Evolutionary conservation across 805 yeast genomes (phyloP).

Genomic region (Yarrowia sp.): DNA sequence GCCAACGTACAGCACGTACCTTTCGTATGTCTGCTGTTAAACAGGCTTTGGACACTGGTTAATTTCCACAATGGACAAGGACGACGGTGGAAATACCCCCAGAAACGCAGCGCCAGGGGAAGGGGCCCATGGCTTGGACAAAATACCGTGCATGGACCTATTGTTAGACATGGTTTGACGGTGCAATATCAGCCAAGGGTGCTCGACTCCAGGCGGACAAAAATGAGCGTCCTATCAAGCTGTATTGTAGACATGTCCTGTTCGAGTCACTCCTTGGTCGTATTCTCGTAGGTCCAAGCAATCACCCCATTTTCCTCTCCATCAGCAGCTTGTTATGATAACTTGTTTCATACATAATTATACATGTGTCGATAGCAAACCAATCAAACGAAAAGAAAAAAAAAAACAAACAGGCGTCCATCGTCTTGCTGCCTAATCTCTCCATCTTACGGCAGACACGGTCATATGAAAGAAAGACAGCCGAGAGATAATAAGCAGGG

Average conservation of each 20-base stretch:
- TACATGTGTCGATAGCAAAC: background rate
- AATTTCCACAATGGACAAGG: conserved; percentile 1
- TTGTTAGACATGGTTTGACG: too few species aligned
- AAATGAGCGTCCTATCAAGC: too few species aligned
- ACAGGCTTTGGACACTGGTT: conserved; percentile 3
- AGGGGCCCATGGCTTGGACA: too few species aligned
- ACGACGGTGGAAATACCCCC: too few species aligned
- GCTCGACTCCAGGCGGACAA: too few species aligned
- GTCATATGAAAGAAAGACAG: conserved; percentile 15
- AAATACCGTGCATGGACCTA: background rate
- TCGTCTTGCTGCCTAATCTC: conserved; percentile 9
- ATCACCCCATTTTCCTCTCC: background rate
- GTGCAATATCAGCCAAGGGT: too few species aligned
- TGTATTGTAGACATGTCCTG: too few species aligned
- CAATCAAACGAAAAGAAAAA: background rate
- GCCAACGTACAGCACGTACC: conserved; percentile 1
- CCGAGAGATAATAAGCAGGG: conserved; percentile 7
- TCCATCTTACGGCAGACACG: background rate
- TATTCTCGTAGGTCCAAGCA: too few species aligned
- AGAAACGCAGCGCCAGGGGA: too few species aligned
- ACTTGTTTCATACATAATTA: conserved; percentile 4
- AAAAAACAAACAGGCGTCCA: too few species aligned
- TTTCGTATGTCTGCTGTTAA: conserved; percentile 11
- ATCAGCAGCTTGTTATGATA: conserved; percentile 5
- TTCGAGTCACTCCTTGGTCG: too few species aligned